Evolutionary conservation across 2,329 filamentous ascomycete genomes (phyloP), one percentile per base, ranked within the genome.

Genomic region (Aspergillus arachidicola): DNA sequence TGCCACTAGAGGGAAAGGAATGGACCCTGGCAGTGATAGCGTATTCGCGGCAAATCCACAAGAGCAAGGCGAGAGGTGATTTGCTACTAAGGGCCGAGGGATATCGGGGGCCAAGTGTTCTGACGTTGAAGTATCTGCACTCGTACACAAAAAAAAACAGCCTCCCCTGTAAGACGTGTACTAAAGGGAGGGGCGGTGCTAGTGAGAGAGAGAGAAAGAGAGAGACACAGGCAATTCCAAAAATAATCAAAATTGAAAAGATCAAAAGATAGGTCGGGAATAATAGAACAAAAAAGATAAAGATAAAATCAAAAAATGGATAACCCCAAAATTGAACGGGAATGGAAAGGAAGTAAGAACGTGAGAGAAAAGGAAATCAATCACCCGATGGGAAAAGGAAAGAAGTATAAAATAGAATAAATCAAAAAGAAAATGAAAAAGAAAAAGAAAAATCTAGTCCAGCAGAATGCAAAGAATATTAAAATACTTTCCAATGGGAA

Each of bases 301-400:
- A 43, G 51, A 60, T 48, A 55, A 56, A 56, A 56, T 34, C 19
- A 61, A 59, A 16, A 34, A 14, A 11, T 51, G 11, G 26, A 32
- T 28, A n/a, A 51, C 28, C 28, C 41, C 21, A 43, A 36, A 36
- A 57, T 23, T 12, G 43, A 48, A 50, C 34, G 23, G 19, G 65
- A 68, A 56, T 66, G 66, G 36, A 68, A 70, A 62, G 68, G 72
- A 61, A 66, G 71, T 64, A 70, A 71, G 65, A 71, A 70, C 45
- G n/a, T 50, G 28, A 58, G 70, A 64, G 43, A 54, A 23, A 45
- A 41, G 59, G 41, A 30, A 32, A 32, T 16, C 38, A 41, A 32
- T 16, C 38, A n/a, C 16, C n/a, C 32, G 34, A 34, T 34, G 53
- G 43, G 30, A 38, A 43, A n/a, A 32, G 55, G 21, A 26, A 26